Evolutionary conservation across 2,329 filamentous ascomycete species (phyloP).

Genomic region (Tolypocladium album): DNA sequence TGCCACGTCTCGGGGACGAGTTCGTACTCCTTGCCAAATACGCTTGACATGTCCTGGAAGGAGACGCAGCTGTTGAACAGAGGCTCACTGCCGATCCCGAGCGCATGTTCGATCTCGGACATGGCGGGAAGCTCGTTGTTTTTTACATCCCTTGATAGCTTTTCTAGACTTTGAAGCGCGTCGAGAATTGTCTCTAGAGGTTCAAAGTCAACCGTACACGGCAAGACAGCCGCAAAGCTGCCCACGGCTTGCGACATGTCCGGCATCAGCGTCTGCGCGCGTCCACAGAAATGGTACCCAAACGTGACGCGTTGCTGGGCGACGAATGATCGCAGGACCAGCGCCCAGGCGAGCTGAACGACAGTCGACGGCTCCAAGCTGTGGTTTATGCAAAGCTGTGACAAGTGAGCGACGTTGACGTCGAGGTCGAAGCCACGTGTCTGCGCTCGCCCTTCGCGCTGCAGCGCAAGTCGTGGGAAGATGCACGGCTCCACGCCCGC

Average conservation of each 20-base stretch:
- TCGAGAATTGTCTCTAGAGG: conserved; percentile 19
- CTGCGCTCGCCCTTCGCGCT: conserved; percentile 15
- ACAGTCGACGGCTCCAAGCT: conserved; percentile 35
- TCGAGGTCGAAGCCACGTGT: conserved; percentile 28
- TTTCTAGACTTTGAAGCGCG: conserved; percentile 20
- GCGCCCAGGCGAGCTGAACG: conserved; percentile 48
- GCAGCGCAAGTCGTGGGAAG: conserved; percentile 29
- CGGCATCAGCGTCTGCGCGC: conserved; percentile 29
- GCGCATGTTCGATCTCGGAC: conserved; percentile 33
- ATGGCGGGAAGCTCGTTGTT: conserved; percentile 34
- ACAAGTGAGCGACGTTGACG: conserved; percentile 26
- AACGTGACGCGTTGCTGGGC: conserved; percentile 43
- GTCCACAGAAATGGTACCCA: conserved; percentile 36
- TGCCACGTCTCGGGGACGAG: conserved; percentile 3
- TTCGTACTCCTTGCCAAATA: background rate
- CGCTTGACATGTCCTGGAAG: conserved; percentile 27
- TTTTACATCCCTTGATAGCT: conserved; percentile 9
- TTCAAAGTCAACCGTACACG: conserved; percentile 22
- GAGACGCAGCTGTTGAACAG: conserved; percentile 42
- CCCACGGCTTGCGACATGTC: conserved; percentile 33
- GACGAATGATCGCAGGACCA: conserved; percentile 44
- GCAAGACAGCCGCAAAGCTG: conserved; percentile 30
- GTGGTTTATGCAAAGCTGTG: conserved; percentile 29
- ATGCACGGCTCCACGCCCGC: conserved; percentile 27
- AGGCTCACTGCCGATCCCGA: conserved; percentile 27